Percentiles rank a stretch among this genome's conserved stretches.
phyloP scores from a whole-genome alignment of 1,284 basidiomycete genomes.

The Pisolithus thermaeus region DNA sequence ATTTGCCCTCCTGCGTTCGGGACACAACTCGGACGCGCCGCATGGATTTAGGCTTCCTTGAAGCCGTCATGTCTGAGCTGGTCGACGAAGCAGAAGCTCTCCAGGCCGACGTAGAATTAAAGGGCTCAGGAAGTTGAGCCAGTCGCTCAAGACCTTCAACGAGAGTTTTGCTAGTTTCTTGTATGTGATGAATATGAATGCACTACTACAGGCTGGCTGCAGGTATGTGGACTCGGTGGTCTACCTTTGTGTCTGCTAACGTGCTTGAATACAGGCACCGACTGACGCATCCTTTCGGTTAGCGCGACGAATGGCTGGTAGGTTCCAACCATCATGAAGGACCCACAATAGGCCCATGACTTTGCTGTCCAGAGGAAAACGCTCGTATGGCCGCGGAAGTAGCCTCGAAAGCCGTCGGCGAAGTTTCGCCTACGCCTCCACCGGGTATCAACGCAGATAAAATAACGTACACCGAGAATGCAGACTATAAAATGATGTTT shows the following conservation, averaged over 20 bases:
- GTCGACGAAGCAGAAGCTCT: slow-evolving; percentile 82
- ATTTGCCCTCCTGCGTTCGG: slow-evolving; percentile 74
- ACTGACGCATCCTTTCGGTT: slow-evolving; percentile 55
- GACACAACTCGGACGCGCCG: slow-evolving; percentile 63
- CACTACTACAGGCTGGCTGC: slow-evolving; percentile 86
- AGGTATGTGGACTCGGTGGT: slow-evolving; percentile 43
- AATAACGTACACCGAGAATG: slow-evolving; percentile 38
- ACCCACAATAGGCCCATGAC: neutral
- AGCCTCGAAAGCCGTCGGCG: slow-evolving; percentile 14
- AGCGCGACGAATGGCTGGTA: slow-evolving; percentile 59
- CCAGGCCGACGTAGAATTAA: slow-evolving; percentile 69
- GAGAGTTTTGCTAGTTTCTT: slow-evolving; percentile 91
- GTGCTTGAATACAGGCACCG: slow-evolving; percentile 44
- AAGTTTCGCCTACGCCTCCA: slow-evolving; percentile 11
- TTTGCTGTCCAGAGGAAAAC: slow-evolving; percentile 36
- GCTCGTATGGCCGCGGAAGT: slow-evolving; percentile 36
- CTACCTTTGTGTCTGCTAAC: neutral
- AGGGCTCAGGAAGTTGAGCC: slow-evolving; percentile 66
- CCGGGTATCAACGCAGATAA: slow-evolving; percentile 33
- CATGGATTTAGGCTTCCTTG: slow-evolving; percentile 84
- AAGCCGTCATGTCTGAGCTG: slow-evolving; percentile 79
- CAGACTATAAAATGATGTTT: slow-evolving; percentile 28
- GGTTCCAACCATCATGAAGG: slow-evolving; percentile 7
- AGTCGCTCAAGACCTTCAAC: slow-evolving; percentile 81
- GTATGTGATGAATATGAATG: slow-evolving; percentile 92